Conservation (phyloP, 169 alveolate genomes). For the Plasmodium cynomolgi region DNA sequence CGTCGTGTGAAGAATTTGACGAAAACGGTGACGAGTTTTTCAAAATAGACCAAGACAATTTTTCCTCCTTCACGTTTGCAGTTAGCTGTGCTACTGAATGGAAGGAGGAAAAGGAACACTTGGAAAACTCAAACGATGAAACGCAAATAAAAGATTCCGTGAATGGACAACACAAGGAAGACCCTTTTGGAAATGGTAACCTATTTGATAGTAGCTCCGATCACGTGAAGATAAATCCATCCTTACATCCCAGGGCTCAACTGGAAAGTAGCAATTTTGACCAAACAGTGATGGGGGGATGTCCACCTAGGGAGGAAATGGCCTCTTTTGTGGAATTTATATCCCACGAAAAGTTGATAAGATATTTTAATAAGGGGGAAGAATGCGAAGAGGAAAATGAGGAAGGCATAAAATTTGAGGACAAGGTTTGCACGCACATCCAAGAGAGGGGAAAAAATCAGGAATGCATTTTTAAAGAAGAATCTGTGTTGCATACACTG, state of each 20-base stretch:
- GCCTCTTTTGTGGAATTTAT: not conserved
- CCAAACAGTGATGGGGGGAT: not conserved
- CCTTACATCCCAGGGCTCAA: not conserved
- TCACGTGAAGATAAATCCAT: not conserved
- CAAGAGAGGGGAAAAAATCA: not conserved
- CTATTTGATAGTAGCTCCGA: not conserved
- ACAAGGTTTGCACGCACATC: not conserved
- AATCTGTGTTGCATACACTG: not conserved
- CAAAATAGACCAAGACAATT: conserved; percentile 55
- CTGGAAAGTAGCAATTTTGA: not conserved
- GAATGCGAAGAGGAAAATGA: not conserved
- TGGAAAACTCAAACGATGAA: not conserved
- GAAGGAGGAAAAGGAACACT: not conserved
- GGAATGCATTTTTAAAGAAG: not conserved
- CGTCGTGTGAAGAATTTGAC: not conserved
- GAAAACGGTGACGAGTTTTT: conserved; percentile 36
- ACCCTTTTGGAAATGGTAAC: not conserved
- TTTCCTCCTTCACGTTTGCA: conserved; percentile 26
- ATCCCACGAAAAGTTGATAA: not conserved
- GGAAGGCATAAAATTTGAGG: not conserved
- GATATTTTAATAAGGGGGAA: not conserved
- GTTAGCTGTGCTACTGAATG: conserved; percentile 3
- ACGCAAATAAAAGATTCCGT: not conserved
- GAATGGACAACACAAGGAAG: not conserved
- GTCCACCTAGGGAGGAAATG: not conserved